Percentiles rank a stretch among this genome's conserved stretches.
These are phyloP conservation scores for Phoenix roebelenii DNA, from an alignment of 176 grass and related monocot species.

Conservation along the genomic window DNA sequence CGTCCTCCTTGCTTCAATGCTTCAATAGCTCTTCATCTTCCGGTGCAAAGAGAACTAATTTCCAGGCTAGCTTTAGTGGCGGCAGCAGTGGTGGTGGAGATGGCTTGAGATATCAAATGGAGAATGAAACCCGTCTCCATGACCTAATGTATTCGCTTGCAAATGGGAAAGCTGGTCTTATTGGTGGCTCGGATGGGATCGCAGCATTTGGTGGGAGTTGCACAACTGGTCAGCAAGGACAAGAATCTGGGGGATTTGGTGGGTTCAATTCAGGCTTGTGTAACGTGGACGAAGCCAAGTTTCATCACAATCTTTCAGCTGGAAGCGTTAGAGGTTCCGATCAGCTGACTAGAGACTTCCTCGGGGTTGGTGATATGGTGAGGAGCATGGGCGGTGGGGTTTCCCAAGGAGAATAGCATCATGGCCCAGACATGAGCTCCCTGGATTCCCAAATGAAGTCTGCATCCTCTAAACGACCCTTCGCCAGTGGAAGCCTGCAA, in stretches of 20 bases:
- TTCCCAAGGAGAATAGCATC: not conserved
- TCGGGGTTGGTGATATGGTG: not conserved
- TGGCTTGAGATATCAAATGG: not conserved
- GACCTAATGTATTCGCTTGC: not conserved
- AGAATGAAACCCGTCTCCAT: slow-evolving; percentile 4
- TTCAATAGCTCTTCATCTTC: not conserved
- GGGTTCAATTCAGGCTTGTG: not conserved
- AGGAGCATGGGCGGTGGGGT: not conserved
- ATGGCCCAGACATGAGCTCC: not conserved
- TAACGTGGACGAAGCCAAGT: slow-evolving; percentile 6
- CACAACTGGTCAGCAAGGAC: not conserved
- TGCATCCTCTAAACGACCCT: not conserved
- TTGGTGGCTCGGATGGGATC: not conserved
- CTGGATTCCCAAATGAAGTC: not conserved
- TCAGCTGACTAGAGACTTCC: slow-evolving; percentile 10
- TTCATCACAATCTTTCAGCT: not conserved
- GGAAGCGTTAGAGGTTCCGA: not conserved
- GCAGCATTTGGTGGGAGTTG: not conserved
- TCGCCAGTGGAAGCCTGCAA: not conserved
- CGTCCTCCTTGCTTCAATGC: too few relatives aligned
- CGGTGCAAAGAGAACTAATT: not conserved
- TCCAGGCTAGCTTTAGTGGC: not conserved
- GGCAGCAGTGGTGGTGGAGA: not conserved
- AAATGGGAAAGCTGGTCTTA: not conserved
- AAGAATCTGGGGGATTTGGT: not conserved